Evolutionary conservation across 2,329 filamentous ascomycete species (phyloP).

Genomic region (Hymenoscyphus albidus): DNA sequence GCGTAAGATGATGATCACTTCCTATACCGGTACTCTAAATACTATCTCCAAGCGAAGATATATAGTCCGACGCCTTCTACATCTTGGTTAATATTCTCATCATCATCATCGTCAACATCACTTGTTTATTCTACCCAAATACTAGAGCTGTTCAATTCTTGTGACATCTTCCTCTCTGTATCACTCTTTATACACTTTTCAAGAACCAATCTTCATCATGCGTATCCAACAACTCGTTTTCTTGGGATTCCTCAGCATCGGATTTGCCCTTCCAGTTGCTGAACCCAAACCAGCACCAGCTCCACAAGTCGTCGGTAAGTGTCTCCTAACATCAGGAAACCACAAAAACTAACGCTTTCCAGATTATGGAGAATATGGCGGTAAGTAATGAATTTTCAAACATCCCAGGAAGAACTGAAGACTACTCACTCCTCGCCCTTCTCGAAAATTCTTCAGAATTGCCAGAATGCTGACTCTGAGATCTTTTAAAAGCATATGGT

Average conservation of each 20-base stretch:
- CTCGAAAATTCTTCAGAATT: background rate
- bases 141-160: background rate
- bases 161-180: conserved; percentile 2
- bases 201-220: conserved; percentile 11
- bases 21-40: background rate
- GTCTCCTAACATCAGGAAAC: background rate
- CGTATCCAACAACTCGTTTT: conserved; percentile 16
- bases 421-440: background rate
- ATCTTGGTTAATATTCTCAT: background rate
- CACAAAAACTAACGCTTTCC: background rate
- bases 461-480: background rate
- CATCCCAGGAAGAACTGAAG: background rate
- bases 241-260: conserved; percentile 17
- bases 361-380: conserved; percentile 13
- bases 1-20: background rate
- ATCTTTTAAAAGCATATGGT: background rate
- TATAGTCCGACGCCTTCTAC: background rate
- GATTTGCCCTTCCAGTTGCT: conserved; percentile 19
- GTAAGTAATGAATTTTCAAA: background rate
- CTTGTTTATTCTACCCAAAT: background rate
- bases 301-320: conserved; percentile 13
- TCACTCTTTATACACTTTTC: background rate
- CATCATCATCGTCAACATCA: background rate
- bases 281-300: conserved; percentile 9
- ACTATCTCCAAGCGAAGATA: background rate